Percentiles rank a stretch among this genome's conserved stretches.
Evolutionary conservation across 306 rosid species (phyloP).

Genomic region (Mimosa pudica): DNA sequence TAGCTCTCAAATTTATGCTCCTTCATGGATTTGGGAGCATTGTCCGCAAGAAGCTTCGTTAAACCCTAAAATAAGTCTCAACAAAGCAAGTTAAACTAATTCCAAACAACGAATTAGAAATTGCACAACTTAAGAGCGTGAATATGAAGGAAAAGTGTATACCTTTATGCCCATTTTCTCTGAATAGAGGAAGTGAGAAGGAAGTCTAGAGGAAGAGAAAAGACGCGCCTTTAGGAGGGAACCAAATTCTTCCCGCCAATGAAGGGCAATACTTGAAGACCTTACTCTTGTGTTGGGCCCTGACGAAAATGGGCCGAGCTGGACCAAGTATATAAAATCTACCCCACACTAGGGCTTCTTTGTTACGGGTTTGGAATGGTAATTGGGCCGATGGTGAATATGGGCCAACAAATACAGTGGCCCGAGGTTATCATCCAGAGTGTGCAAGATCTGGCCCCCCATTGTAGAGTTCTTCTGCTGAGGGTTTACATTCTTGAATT

Average conservation of each 20-base stretch:
- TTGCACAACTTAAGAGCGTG: neutral
- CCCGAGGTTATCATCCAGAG: neutral
- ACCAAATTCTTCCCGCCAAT: slow-evolving; percentile 50
- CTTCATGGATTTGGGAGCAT: slow-evolving; percentile 90
- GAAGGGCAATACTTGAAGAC: too few species aligned
- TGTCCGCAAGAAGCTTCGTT: slow-evolving; percentile 95
- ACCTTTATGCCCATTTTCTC: slow-evolving; percentile 82
- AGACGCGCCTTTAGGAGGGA: neutral
- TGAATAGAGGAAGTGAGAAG: neutral
- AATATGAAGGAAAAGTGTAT: slow-evolving; percentile 4
- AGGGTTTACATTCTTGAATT: neutral
- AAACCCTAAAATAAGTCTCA: slow-evolving; percentile 70
- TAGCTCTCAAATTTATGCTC: slow-evolving; percentile 93
- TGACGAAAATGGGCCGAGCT: neutral
- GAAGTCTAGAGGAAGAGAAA: slow-evolving; percentile 17
- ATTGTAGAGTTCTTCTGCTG: neutral
- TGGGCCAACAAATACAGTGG: neutral
- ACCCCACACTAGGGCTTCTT: neutral
- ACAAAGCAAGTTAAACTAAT: neutral
- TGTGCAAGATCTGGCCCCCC: too few species aligned
- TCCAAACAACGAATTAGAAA: neutral
- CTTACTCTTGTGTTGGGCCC: neutral
- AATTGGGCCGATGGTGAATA: neutral
- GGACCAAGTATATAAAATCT: too few species aligned
- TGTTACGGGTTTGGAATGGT: neutral